Conservation (phyloP, 768 basidiomycete genomes). For the Lactarius pseudohatsudake region DNA sequence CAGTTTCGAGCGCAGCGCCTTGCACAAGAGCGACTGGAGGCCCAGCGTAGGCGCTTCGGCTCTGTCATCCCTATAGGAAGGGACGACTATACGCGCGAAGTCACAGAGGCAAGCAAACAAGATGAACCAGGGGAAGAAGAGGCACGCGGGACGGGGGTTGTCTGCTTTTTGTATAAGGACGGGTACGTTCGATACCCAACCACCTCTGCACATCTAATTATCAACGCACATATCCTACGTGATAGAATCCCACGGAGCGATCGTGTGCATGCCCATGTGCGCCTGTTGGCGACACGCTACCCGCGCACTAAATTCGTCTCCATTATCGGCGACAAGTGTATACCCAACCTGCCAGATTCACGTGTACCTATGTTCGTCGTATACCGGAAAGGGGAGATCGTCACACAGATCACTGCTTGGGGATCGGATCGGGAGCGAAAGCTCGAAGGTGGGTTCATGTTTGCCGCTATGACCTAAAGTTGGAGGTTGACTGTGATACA, state of each 20-base stretch:
- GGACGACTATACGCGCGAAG: constrained; percentile 92
- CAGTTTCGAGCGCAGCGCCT: constrained; percentile 63
- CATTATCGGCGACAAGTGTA: constrained; percentile 92
- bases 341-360: constrained; percentile 91
- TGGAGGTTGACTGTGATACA: constrained; percentile 1
- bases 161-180: constrained; percentile 95
- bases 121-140: constrained; percentile 63
- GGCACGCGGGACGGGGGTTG: constrained; percentile 82
- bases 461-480: constrained; percentile 14
- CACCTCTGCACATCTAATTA: background rate
- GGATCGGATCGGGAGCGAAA: constrained; percentile 74
- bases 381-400: constrained; percentile 90
- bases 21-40: constrained; percentile 56
- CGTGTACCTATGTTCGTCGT: constrained; percentile 90
- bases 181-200: constrained; percentile 54
- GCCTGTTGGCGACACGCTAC: constrained; percentile 72
- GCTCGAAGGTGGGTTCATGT: constrained; percentile 59
- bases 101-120: constrained; percentile 86
- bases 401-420: constrained; percentile 83
- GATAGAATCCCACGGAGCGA: constrained; percentile 78
- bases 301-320: constrained; percentile 95
- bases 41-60: constrained; percentile 73
- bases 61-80: constrained; percentile 84
- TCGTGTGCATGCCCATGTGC: constrained; percentile 67
- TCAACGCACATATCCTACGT: background rate